Base-by-base conservation (phyloP, 257 asterid genomes). In the Paulownia fortunei region DNA sequence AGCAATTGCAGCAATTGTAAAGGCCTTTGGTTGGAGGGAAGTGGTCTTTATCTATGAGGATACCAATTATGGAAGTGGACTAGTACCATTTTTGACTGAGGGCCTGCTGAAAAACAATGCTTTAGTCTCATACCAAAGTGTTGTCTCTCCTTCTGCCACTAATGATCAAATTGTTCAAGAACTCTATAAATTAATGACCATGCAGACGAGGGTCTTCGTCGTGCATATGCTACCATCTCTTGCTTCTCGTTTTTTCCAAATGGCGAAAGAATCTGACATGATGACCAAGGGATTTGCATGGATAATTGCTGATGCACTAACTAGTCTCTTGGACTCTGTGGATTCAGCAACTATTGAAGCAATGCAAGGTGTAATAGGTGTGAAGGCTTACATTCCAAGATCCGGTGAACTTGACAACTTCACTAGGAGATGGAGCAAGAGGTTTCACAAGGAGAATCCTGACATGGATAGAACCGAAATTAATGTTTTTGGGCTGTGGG, bases 281-380 rank as follows among this genome's bases (percentile, higher is more conserved):
- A 81, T 89, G 86, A 37, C 15, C 13, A 4, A 66, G 39, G 94
- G 88, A 24, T 87, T 85, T 74, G 86, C 81, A 12, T 87, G 94
- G 94, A 76, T 89, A 5, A 68, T 84, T 62, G 75, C 91, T 27
- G 94, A 87, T 76, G 78, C 64, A 32, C 21, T 87, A 4, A 80
- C 90, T 1, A 85, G 86, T 83, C 47, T 78, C 15, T 76, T 87
- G 79, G 83, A 82, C 64, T 62, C 78, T 69, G 49, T 73, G 11
- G 82, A 83, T 77, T 47, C 76, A 18, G 68, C 51, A 2, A 82
- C 79, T 10, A 69, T 83, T 9, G 89, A 89, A 26, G 84, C 93
- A 4, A 85, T 89, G 89, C 90, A 87, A 65, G 93, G 93, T 41
- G 90, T 85, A 9, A 8, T 89, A 0, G 93, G 93, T 4, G 62